These are phyloP conservation scores for Macadamia integrifolia DNA, from an alignment of 164 flowering plant genomes.

Conservation along the genomic window DNA sequence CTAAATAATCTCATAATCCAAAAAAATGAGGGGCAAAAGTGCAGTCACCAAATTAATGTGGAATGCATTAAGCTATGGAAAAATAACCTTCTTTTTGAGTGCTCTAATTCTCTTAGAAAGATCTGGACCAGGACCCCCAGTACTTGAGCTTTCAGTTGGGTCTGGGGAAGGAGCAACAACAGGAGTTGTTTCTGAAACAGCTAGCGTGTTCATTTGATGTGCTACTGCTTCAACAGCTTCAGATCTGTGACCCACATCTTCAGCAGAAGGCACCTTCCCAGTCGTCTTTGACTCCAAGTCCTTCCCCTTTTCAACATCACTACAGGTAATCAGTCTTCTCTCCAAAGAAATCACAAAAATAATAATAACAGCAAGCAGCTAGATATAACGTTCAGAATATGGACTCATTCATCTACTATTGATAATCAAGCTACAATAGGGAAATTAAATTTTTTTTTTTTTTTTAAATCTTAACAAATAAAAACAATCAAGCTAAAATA, in stretches of 20 bases:
- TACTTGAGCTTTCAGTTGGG: slow-evolving; percentile 30
- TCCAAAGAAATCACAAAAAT: background rate
- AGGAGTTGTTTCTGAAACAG: slow-evolving; percentile 41
- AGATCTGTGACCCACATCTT: slow-evolving; percentile 23
- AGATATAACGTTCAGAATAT: background rate
- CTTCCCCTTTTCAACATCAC: slow-evolving; percentile 60
- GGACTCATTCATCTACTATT: background rate
- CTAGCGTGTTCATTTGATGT: slow-evolving; percentile 51
- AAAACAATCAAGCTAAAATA: too few species aligned
- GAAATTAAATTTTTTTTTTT: too few species aligned
- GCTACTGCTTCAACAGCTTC: slow-evolving; percentile 43
- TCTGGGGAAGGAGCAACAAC: slow-evolving; percentile 21
- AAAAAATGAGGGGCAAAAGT: too few species aligned
- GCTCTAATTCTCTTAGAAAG: slow-evolving; percentile 83
- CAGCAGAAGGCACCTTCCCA: slow-evolving; percentile 28
- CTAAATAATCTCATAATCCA: too few species aligned
- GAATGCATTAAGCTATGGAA: background rate
- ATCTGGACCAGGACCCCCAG: slow-evolving; percentile 38
- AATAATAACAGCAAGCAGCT: background rate
- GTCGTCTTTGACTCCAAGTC: slow-evolving; percentile 17
- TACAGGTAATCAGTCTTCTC: slow-evolving; percentile 3
- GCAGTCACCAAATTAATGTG: too few species aligned
- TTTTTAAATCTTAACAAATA: too few species aligned
- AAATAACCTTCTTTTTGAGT: slow-evolving; percentile 71
- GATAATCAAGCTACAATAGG: too few species aligned